Conservation (phyloP, 768 basidiomycete genomes). For the Tricholoma hemisulphureum region DNA sequence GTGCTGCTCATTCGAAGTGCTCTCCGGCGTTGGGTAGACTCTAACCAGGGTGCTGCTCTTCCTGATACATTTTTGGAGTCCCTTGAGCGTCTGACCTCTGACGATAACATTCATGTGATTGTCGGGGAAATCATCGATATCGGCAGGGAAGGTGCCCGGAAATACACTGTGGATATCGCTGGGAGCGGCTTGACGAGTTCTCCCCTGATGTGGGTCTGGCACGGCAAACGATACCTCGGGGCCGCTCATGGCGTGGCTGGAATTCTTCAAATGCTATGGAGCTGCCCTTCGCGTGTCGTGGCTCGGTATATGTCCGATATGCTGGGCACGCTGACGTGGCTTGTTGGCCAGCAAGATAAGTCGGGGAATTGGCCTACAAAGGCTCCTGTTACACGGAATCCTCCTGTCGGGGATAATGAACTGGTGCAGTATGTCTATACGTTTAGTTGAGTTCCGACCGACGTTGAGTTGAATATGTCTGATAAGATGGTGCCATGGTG, state of each 20-base stretch:
- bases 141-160: constrained; percentile 39
- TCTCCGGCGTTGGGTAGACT: constrained; percentile 2
- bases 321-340: constrained; percentile 46
- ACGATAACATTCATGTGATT: constrained; percentile 32
- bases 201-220: constrained; percentile 61
- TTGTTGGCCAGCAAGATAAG: constrained; percentile 43
- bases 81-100: constrained; percentile 30
- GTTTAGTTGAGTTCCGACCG: background rate
- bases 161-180: constrained; percentile 30
- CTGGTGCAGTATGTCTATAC: constrained; percentile 45
- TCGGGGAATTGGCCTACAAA: constrained; percentile 55
- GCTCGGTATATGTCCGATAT: constrained; percentile 40
- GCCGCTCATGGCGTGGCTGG: constrained; percentile 65
- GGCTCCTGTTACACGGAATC: constrained; percentile 25
- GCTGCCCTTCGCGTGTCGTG: constrained; percentile 38
- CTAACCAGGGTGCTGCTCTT: background rate
- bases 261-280: constrained; percentile 50
- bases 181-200: constrained; percentile 24
- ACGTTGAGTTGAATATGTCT: background rate
- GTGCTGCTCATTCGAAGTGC: constrained; percentile 43
- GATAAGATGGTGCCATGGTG: constrained; percentile 59
- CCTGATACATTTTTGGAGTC: constrained; percentile 12
- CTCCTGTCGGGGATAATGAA: constrained; percentile 27
- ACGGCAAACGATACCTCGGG: constrained; percentile 54
- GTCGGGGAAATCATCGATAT: constrained; percentile 47